Percentiles rank a stretch among this genome's conserved stretches.
These are phyloP conservation scores for Sanghuangporus weigelae DNA, from an alignment of 1,284 basidiomycete genomes.

Conservation along the genomic window DNA sequence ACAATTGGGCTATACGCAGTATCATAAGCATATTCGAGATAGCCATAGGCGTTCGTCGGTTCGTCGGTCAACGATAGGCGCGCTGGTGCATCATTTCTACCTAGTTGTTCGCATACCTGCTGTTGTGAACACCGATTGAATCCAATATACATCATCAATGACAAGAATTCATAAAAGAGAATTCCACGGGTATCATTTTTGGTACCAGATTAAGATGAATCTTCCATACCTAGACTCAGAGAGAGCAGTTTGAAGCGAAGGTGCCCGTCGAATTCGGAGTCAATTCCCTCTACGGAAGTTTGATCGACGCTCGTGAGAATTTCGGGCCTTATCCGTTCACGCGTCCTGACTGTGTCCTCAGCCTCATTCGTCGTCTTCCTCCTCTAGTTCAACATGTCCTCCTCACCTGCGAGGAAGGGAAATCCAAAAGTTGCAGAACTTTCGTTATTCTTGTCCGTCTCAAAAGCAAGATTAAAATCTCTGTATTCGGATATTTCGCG, in stretches of 20 bases:
- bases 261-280: background rate
- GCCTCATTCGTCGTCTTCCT: no score
- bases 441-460: conserved; percentile 46
- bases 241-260: background rate
- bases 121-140: background rate
- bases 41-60: background rate
- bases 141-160: background rate
- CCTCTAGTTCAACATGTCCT: conserved; percentile 1
- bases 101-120: background rate
- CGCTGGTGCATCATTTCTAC: background rate
- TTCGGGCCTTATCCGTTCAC: background rate
- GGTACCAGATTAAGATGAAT: no score
- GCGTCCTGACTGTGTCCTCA: background rate
- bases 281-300: background rate
- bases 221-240: no score
- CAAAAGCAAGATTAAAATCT: conserved; percentile 65
- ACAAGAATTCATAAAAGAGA: background rate
- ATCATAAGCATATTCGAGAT: background rate
- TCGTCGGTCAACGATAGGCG: background rate
- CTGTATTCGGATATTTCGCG: conserved; percentile 86
- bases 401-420: background rate
- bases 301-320: background rate
- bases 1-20: background rate
- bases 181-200: no score
- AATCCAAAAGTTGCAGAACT: conserved; percentile 29